phyloP scores from a whole-genome alignment of 2,329 filamentous ascomycete species.

The Trichoderma sp. region DNA sequence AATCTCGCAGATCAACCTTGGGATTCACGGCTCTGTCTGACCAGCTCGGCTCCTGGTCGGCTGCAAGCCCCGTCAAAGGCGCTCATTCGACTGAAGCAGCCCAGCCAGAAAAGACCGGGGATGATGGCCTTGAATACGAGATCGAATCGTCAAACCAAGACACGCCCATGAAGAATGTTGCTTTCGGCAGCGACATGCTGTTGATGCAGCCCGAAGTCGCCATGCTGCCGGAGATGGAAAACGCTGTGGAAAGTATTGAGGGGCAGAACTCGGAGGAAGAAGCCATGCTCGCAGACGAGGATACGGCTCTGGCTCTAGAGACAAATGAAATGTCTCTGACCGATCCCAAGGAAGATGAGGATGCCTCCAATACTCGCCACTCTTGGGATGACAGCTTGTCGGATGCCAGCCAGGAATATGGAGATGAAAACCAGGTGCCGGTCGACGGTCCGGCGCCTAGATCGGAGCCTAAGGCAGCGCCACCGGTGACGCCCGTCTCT shows the following conservation, averaged over 20 bases:
- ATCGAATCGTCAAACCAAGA: constrained; percentile 26
- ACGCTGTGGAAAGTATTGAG: constrained; percentile 25
- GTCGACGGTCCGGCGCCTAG: constrained; percentile 47
- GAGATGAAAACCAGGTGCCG: constrained; percentile 61
- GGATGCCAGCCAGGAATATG: constrained; percentile 63
- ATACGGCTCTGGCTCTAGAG: constrained; percentile 55
- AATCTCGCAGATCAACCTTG: constrained; percentile 32
- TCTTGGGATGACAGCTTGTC: constrained; percentile 51
- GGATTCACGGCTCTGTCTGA: constrained; percentile 64
- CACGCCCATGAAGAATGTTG: constrained; percentile 46
- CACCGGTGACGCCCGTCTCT: constrained; percentile 54
- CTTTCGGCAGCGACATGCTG: constrained; percentile 61
- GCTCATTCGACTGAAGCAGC: neutral
- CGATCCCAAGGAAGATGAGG: constrained; percentile 41
- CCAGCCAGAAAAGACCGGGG: neutral
- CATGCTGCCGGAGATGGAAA: neutral
- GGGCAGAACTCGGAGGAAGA: constrained; percentile 43
- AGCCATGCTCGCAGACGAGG: constrained; percentile 51
- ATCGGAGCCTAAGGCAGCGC: constrained; percentile 27
- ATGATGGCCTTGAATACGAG: neutral
- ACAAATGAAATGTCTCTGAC: constrained; percentile 59
- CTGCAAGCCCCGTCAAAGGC: constrained; percentile 47
- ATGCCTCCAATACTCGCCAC: constrained; percentile 30
- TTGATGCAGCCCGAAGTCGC: constrained; percentile 29
- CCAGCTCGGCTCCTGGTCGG: constrained; percentile 61